Evolutionary conservation across 352 stramenopile species (phyloP), one percentile per base, ranked within the genome.

Genomic region (Pilasporangium apinafurcum): DNA sequence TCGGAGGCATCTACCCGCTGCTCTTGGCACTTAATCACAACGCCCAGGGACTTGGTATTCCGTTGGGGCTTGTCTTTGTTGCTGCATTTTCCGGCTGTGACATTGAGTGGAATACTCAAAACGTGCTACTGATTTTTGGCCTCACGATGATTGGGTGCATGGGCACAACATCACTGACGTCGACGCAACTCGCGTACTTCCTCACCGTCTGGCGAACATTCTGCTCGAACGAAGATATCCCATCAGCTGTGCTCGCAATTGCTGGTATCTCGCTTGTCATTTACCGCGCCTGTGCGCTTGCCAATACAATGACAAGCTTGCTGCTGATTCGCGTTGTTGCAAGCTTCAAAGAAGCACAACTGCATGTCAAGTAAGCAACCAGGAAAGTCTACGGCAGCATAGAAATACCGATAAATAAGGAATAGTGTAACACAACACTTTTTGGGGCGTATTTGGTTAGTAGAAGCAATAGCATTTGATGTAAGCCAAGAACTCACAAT

Each of bases 311-410:
- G 14, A 83, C 59, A 21, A 84, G 85, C 43, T 38, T 86, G 25
- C 59, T 82, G 55, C 48, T 88, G 17, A 53, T 85, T 18, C 66
- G 73, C 25, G 77, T 86, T 50, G 62, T 83, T 27, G 59, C 75
- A 0, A 56, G 48, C n/a, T 66, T 53, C 16, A 63, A 68, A 13
- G 59, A 73, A 25, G 52, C 54, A 1, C 59, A 63, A 30, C 55
- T 67, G 58, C 64, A 76, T 35, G 53, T n/a, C n/a, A n/a, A n/a
- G n/a, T n/a, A n/a, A n/a, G n/a, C n/a, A n/a, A n/a, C n/a, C n/a
- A n/a, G n/a, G n/a, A n/a, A n/a, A n/a, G n/a, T n/a, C n/a, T n/a
- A n/a, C n/a, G n/a, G n/a, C n/a, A n/a, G n/a, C n/a, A n/a, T n/a
- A n/a, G n/a, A n/a, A n/a, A n/a, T n/a, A n/a, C n/a, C n/a, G n/a